Base-by-base conservation (phyloP, 108 stramenopile species). In the Skeletonema marinoi region DNA sequence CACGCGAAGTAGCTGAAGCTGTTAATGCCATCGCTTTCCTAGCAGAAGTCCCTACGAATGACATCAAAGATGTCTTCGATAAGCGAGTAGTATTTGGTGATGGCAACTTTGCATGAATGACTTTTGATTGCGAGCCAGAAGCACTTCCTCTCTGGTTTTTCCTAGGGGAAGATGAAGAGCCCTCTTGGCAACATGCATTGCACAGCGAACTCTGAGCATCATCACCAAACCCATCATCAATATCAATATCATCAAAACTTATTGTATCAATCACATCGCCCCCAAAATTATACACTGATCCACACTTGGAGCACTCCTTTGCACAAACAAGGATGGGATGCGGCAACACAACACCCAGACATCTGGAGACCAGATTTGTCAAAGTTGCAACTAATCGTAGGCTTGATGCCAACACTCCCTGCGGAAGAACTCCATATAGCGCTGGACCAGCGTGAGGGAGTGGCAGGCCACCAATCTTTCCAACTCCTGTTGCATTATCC, bases 371-470 rank as follows among this genome's bases (percentile, higher is more conserved):
- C 54, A 88, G 78, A 60, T 77, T 75, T 6, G 90, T 94, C 33
- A 91, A 66, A 19, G 84, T 85, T 17, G 91, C 93, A 41, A 94
- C 90, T 61, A 94, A 42, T 29, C 93, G 79, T 35, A 94, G 78
- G 31, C 87, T 87, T 9, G 88, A 89, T 72, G 86, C 83, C 46
- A 94, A 68, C 80, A 91, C 90, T 31, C 46, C 74, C 8, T 87
- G 87, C 19, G 93, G 93, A 35, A 94, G 77, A 29, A 91, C 87
- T 14, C 89, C 89, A 68, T 90, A 91, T 30, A 94, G 66, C 70
- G 89, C 90, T 32, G 91, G 93, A 17, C 91, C 93, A 0, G 91
- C 91, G 71, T 94, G 88, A 30, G 93, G 93, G 13, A 94, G 72
- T 16, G 90, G 91, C 33, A 94, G 64, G 11, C 91, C 91, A 25